These are phyloP conservation scores for Solanum stenotomum DNA, from an alignment of 257 asterid genomes.

Conservation along the genomic window DNA sequence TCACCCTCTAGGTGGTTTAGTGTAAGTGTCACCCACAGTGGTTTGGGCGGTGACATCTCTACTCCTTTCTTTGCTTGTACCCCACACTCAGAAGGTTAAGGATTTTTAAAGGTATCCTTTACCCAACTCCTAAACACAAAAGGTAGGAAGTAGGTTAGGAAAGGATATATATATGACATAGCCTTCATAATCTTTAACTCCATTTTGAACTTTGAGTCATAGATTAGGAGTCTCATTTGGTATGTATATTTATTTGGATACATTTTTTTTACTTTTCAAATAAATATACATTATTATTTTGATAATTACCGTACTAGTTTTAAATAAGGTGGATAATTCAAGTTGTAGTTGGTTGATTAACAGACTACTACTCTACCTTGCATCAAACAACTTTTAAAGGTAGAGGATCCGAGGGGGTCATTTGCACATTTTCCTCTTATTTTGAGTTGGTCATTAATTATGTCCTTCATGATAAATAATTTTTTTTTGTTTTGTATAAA, in stretches of 20 bases:
- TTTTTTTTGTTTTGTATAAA: too few species aligned
- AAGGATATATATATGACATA: neutral
- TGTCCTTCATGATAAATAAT: neutral
- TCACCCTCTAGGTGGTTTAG: neutral
- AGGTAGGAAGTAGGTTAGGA: neutral
- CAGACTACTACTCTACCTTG: neutral
- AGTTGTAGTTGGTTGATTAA: neutral
- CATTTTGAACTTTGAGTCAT: too few species aligned
- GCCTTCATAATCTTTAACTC: neutral
- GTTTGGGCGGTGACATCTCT: neutral
- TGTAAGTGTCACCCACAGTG: neutral
- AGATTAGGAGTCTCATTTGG: neutral
- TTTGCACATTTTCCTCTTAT: neutral
- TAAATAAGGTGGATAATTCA: neutral
- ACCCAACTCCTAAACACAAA: neutral
- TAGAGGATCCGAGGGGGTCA: neutral
- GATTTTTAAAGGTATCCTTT: neutral
- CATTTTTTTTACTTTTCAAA: neutral
- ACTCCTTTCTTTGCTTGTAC: neutral
- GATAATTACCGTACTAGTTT: neutral
- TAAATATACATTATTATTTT: too few species aligned
- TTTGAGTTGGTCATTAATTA: neutral
- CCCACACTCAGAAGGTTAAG: neutral
- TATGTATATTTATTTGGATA: too few species aligned
- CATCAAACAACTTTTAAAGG: neutral